Percentiles rank a stretch among this genome's conserved stretches.
Evolutionary conservation across 139 green algal genomes (phyloP).

Genomic region (Chlamydomonas sp.): DNA sequence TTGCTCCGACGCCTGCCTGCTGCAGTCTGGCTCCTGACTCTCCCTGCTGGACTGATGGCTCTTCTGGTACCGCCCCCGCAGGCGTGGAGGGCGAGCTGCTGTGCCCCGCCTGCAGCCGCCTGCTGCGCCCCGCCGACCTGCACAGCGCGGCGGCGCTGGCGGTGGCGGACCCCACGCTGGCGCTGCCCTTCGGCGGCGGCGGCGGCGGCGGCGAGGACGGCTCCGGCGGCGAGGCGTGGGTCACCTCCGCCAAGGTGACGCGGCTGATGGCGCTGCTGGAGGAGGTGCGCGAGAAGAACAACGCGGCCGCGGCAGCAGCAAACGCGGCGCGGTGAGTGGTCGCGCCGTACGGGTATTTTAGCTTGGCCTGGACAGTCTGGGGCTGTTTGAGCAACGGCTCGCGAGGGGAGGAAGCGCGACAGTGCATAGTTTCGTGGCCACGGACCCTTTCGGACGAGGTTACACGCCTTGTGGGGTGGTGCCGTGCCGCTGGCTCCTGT

Average conservation of each 20-base stretch:
- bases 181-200: not conserved
- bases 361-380: too few relatives aligned
- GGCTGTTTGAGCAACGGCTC: too few relatives aligned
- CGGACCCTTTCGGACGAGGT: too few relatives aligned
- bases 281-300: conserved; percentile 17
- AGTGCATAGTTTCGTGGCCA: too few relatives aligned
- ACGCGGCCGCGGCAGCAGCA: not conserved
- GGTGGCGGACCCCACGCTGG: conserved; percentile 34
- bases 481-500: too few relatives aligned
- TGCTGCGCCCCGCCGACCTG: conserved; percentile 47
- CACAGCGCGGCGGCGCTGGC: conserved; percentile 59
- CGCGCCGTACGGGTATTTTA: not conserved
- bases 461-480: too few relatives aligned
- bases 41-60: not conserved
- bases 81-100: conserved; percentile 49
- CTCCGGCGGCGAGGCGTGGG: conserved; percentile 24
- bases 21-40: too few relatives aligned
- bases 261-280: conserved; percentile 59
- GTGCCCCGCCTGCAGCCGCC: conserved; percentile 53
- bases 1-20: too few relatives aligned
- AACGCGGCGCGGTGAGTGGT: conserved; percentile 3
- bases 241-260: conserved; percentile 54
- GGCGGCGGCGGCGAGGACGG: conserved; percentile 2
- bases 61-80: not conserved
- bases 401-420: too few relatives aligned